These are phyloP conservation scores for Spatholobus suberectus DNA, from an alignment of 306 rosid species.

Conservation along the genomic window DNA sequence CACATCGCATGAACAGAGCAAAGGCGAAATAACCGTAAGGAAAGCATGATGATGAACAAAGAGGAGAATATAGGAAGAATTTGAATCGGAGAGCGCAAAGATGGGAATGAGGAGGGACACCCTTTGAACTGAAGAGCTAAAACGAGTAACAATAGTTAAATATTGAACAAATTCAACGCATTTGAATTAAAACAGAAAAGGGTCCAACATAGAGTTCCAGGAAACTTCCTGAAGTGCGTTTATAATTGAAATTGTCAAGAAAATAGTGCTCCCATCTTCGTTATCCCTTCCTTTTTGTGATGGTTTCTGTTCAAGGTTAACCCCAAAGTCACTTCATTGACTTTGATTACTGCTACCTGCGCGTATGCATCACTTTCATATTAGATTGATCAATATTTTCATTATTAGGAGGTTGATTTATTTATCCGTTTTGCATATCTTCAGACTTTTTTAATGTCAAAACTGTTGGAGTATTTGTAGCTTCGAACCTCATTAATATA, in stretches of 20 bases:
- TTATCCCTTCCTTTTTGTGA: neutral
- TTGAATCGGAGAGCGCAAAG: neutral
- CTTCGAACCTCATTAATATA: no score
- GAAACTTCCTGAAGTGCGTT: conserved; percentile 10
- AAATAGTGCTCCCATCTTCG: neutral
- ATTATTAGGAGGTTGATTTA: neutral
- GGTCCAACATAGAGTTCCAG: neutral
- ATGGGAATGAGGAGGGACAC: neutral
- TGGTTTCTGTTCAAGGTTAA: no score
- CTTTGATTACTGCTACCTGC: neutral
- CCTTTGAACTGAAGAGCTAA: neutral
- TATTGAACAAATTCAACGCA: neutral
- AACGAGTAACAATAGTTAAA: neutral
- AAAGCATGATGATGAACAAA: conserved; percentile 27
- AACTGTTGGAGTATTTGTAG: no score
- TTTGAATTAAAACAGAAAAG: neutral
- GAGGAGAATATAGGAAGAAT: neutral
- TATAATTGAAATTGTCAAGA: conserved; percentile 13
- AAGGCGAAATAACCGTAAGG: conserved; percentile 18
- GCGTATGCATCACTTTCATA: conserved; percentile 25
- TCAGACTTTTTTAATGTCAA: no score
- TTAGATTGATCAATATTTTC: neutral
- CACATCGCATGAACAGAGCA: neutral
- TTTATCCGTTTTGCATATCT: neutral
- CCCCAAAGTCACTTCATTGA: conserved; percentile 26